Evolutionary conservation across 75 land plant genomes (phyloP).

Genomic region (Ceratopteris richardii): DNA sequence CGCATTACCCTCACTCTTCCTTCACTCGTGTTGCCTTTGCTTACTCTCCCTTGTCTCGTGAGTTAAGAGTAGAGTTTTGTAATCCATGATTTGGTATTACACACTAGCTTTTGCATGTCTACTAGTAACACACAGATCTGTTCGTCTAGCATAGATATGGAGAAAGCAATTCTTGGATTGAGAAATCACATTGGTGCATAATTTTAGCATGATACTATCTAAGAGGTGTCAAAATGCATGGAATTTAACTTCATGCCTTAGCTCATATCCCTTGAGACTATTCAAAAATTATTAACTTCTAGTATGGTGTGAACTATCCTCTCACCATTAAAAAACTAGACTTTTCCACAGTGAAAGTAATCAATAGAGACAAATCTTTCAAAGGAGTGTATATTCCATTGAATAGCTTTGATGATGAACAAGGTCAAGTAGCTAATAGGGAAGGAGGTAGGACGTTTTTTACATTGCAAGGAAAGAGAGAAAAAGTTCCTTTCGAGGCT

Average conservation of each 20-base stretch:
- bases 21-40: too few species aligned
- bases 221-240: not conserved
- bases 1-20: too few species aligned
- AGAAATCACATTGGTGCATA: not conserved
- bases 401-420: not conserved
- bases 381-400: not conserved
- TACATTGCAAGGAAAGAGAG: not conserved
- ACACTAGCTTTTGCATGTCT: conserved; percentile 14
- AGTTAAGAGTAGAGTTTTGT: too few species aligned
- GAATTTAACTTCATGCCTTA: conserved; percentile 1
- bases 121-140: conserved; percentile 14
- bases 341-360: not conserved
- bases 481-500: not conserved
- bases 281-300: not conserved
- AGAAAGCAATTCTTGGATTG: not conserved
- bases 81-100: too few species aligned
- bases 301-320: not conserved
- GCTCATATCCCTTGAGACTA: not conserved
- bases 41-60: too few species aligned
- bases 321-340: too few species aligned
- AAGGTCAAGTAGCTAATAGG: not conserved
- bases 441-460: not conserved
- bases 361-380: not conserved
- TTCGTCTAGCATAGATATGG: not conserved
- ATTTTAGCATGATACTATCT: not conserved